Percentiles rank a stretch among this genome's conserved stretches.
Evolutionary conservation across 2,329 filamentous ascomycete genomes (phyloP).

Genomic region (Trichophyton verrucosum): DNA sequence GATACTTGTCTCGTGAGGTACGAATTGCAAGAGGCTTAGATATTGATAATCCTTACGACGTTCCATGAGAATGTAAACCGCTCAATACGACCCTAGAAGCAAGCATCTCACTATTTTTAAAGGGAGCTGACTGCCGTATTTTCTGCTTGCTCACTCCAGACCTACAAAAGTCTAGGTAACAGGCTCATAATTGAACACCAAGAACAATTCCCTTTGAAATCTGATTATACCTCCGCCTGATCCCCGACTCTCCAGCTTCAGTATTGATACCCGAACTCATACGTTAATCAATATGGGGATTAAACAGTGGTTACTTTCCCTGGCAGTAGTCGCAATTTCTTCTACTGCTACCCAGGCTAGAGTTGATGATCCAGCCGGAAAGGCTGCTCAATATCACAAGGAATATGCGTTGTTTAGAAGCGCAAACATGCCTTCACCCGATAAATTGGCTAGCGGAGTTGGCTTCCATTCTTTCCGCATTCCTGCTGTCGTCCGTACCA

Average conservation of each 20-base stretch:
- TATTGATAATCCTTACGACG: neutral
- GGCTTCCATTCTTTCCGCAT: conserved; percentile 22
- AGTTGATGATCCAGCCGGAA: conserved; percentile 6
- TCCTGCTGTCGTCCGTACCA: conserved; percentile 17
- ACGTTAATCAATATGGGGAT: neutral
- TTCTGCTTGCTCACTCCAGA: neutral
- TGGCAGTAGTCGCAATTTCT: neutral
- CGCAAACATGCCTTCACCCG: conserved; percentile 18
- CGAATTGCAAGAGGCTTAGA: neutral
- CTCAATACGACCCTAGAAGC: neutral
- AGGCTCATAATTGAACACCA: neutral
- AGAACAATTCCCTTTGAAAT: neutral
- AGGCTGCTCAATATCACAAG: conserved; percentile 10
- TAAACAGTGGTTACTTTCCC: neutral
- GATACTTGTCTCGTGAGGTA: neutral
- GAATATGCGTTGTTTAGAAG: conserved; percentile 19
- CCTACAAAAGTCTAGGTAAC: neutral
- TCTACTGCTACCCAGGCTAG: neutral
- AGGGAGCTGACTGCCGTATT: neutral
- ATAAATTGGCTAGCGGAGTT: conserved; percentile 18
- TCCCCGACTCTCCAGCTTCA: neutral
- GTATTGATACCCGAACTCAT: neutral
- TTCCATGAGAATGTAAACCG: neutral
- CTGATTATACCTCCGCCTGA: neutral
- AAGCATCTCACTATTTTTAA: neutral